Evolutionary conservation across 1,139 yeast genomes (phyloP).

Genomic region (Lodderomyces orthopsilosis): DNA sequence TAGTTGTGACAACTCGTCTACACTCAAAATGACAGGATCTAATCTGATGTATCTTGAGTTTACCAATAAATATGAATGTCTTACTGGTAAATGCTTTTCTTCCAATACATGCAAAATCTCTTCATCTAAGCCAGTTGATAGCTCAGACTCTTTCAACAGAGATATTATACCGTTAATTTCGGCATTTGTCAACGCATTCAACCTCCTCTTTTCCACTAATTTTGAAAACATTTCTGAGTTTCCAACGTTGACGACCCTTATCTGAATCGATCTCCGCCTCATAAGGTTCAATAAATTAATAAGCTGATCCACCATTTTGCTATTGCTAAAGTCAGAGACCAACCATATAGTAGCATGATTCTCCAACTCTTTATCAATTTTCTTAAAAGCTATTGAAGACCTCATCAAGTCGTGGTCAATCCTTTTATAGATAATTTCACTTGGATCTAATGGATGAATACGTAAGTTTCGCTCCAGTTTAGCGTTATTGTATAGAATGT

Average conservation of each 20-base stretch:
- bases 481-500: slow-evolving; percentile 30
- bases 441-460: slow-evolving; percentile 34
- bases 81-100: slow-evolving; percentile 29
- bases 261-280: slow-evolving; percentile 27
- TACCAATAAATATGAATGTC: slow-evolving; percentile 34
- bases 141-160: slow-evolving; percentile 4
- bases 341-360: slow-evolving; percentile 46
- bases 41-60: slow-evolving; percentile 44
- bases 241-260: slow-evolving; percentile 34
- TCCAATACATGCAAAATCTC: slow-evolving; percentile 14
- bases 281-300: slow-evolving; percentile 31
- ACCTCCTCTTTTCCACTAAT: slow-evolving; percentile 8
- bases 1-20: slow-evolving; percentile 26
- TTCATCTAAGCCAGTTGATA: neutral
- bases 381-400: slow-evolving; percentile 19
- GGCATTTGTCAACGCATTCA: slow-evolving; percentile 14
- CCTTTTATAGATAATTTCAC: slow-evolving; percentile 31
- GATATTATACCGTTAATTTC: slow-evolving; percentile 19
- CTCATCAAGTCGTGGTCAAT: slow-evolving; percentile 30
- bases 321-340: slow-evolving; percentile 51
- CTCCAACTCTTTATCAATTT: slow-evolving; percentile 14
- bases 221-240: slow-evolving; percentile 9
- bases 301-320: slow-evolving; percentile 40
- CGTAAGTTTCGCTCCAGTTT: slow-evolving; percentile 31
- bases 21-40: slow-evolving; percentile 17